Base-by-base conservation (phyloP, 140 eudicot species). In the Cichorium intybus region DNA sequence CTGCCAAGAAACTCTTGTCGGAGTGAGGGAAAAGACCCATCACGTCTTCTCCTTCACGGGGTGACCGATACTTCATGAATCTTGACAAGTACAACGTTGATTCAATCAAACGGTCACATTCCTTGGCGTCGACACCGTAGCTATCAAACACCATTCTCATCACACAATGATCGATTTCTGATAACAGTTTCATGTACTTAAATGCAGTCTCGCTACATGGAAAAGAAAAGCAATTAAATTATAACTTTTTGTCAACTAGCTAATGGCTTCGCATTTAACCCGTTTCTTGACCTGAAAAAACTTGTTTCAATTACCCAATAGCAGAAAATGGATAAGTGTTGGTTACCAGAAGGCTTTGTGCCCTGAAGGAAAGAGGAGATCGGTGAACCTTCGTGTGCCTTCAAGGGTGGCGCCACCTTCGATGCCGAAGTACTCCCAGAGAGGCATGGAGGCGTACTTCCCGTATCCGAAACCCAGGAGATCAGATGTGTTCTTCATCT, bases 61-160 rank as follows among this genome's bases (percentile, higher is more conserved):
- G 75, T 12, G 66, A 58, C 20, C 54, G 63, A 46, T 60, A 68
- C 26, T 78, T 73, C 72, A 68, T 24, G 57, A 73, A 73, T 46
- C 68, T 73, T 10, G 74, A 56, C 45, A 79, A 43, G 24, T 73
- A 61, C 17, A 68, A 35, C 8, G 51, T 16, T 1, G 70, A 72
- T 17, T 26, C 37, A 7, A 33, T 12, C 10, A 31, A 5, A 31
- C 37, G 37, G n/a, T 61, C 64, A 46, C 27, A 60, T 17, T 73
- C 59, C 61, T 49, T 24, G 54, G 43, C 35, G 21, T 68, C 70
- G 14, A 74, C 35, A 18, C 69, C 77, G 2, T 79, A 79, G 46
- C 83, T 73, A 24, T 55, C 69, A 48, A 48, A 73, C 55, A 73
- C 73, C 77, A 73, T 79, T 68, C 66, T 37, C 77, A 74, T 62